Conservation (phyloP, 305 asterid species). For the Caryopteris hybrid region DNA sequence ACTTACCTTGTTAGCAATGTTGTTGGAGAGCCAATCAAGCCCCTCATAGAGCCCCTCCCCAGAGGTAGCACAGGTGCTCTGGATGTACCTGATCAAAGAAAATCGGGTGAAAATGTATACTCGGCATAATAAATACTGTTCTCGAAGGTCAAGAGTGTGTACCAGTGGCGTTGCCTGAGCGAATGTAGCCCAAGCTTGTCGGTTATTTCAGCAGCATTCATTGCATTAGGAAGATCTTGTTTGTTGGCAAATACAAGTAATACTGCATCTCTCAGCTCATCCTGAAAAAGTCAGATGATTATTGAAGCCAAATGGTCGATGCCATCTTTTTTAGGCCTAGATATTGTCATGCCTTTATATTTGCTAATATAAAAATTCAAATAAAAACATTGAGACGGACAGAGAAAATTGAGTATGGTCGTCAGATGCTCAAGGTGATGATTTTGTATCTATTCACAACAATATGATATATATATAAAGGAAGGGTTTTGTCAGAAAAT, state of each 20-base stretch:
- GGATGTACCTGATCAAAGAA: slow-evolving; percentile 54
- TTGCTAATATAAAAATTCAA: neutral
- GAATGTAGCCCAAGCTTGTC: slow-evolving; percentile 87
- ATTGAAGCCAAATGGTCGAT: slow-evolving; percentile 4
- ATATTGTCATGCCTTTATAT: too few relatives aligned
- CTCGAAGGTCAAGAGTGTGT: slow-evolving; percentile 15
- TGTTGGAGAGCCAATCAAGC: slow-evolving; percentile 78
- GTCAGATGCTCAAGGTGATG: neutral
- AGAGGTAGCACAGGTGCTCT: slow-evolving; percentile 78
- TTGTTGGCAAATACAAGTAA: slow-evolving; percentile 83
- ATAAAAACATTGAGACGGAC: neutral
- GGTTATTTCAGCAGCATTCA: slow-evolving; percentile 88
- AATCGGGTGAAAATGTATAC: neutral
- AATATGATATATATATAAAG: too few relatives aligned
- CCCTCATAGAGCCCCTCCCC: slow-evolving; percentile 81
- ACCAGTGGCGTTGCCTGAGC: slow-evolving; percentile 92
- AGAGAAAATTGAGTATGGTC: neutral
- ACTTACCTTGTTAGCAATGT: slow-evolving; percentile 69
- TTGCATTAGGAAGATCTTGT: slow-evolving; percentile 89
- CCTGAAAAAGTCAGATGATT: slow-evolving; percentile 33
- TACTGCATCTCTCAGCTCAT: slow-evolving; percentile 81
- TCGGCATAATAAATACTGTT: neutral
- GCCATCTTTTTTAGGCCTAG: neutral
- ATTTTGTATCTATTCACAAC: neutral
- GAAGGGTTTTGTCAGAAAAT: neutral